Evolutionary conservation across 768 basidiomycete species (phyloP), one percentile per base, ranked within the genome.

Genomic region (Kwoniella europaea): DNA sequence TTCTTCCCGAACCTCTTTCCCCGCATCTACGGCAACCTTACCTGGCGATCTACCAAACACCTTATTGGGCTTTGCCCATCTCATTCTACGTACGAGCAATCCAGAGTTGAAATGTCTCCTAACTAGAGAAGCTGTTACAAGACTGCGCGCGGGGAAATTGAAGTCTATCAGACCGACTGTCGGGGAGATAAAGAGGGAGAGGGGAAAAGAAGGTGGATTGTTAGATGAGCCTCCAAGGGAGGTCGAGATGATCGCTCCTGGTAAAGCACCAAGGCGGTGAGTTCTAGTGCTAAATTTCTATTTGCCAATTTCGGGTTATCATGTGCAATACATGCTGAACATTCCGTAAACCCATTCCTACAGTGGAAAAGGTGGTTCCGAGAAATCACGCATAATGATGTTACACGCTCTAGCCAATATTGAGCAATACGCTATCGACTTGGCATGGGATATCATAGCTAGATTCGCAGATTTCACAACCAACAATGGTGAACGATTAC

Each of bases 361-460:
- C 44, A 71, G 89, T 56, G 86, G 86, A 0, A 85, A 85, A 65
- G 86, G 83, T 1, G 86, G 85, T 13, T 82, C 77, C 10, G 80
- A 85, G 56, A 90, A 89, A 82, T 91, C 88, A 71, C 84, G 89
- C 27, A 88, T 89, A 0, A 88, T 89, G 13, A 91, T 92, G 90
- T 83, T 93, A 9, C 92, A 92, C 82, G 91, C 92, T 1, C 83
- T 93, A 1, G 92, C 92, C 0, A 92, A 92, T 78, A 92, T 94
- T 63, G 92, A 93, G 75, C 92, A 92, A 81, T 94, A 91, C 91
- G 92, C 92, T 88, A 91, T 91, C 56, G 91, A 92, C 75, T 86
- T 92, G 12, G 90, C 91, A 88, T 93, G 92, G 91, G 91, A 92
- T 76, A 92, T 92, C 71, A 91, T 92, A 79, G 91, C 88, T 9